phyloP scores from a whole-genome alignment of 805 yeast genomes.

The Candida insectalens region DNA sequence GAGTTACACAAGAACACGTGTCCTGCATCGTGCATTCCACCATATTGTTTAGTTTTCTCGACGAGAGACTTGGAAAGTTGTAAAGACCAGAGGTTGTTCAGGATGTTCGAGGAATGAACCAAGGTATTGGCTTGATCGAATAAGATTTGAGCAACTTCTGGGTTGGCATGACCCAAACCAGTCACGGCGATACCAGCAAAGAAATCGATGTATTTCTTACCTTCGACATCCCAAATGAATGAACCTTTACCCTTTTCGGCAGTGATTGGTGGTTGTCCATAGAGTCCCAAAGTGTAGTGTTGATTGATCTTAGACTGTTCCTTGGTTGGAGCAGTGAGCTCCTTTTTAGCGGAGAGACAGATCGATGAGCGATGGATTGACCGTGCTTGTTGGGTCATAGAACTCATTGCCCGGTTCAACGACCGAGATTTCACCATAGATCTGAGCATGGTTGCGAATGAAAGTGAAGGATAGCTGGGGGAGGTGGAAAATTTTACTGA shows the following conservation, averaged over 20 bases:
- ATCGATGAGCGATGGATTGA: too few relatives aligned
- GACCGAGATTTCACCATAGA: too few relatives aligned
- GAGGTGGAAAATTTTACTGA: too few relatives aligned
- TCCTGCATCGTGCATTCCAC: slow-evolving; percentile 76
- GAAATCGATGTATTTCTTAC: slow-evolving; percentile 75
- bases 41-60: slow-evolving; percentile 53
- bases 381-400: too few relatives aligned
- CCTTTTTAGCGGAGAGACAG: too few relatives aligned
- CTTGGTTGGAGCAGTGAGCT: too few relatives aligned
- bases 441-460: too few relatives aligned
- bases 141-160: slow-evolving; percentile 61
- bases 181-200: slow-evolving; percentile 97
- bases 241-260: slow-evolving; percentile 77
- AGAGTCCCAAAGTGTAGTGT: too few relatives aligned
- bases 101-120: slow-evolving; percentile 80
- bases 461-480: too few relatives aligned
- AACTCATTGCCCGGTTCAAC: too few relatives aligned
- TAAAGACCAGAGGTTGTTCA: slow-evolving; percentile 77
- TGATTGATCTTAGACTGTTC: slow-evolving; percentile 62
- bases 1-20: slow-evolving; percentile 58
- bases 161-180: slow-evolving; percentile 82
- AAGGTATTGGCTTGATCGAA: slow-evolving; percentile 62
- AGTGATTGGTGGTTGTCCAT: slow-evolving; percentile 69
- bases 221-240: slow-evolving; percentile 71
- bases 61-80: slow-evolving; percentile 66